A percentile compares a stretch with the other conserved stretches of the same genome.
phyloP scores from a whole-genome alignment of 1,284 basidiomycete species.

The Earliella scabrosa region DNA sequence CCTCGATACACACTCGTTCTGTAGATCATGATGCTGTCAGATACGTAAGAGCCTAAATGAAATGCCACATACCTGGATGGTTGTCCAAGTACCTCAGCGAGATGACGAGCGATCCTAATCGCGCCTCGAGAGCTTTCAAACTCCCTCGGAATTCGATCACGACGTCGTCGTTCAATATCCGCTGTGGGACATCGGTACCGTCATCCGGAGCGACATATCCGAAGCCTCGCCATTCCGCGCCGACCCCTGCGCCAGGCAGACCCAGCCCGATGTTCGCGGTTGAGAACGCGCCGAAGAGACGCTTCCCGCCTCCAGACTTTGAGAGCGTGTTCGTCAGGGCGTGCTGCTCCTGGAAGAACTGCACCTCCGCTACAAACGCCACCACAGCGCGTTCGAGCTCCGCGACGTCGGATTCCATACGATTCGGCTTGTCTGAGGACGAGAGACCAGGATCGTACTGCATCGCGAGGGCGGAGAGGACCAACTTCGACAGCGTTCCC shows the following conservation, averaged over 20 bases:
- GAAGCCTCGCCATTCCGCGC: constrained; percentile 77
- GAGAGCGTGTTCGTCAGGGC: constrained; percentile 35
- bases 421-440: constrained; percentile 64
- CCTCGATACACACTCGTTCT: constrained; percentile 32
- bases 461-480: constrained; percentile 77
- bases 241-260: constrained; percentile 73
- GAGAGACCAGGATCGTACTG: constrained; percentile 73
- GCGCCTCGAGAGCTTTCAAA: constrained; percentile 50
- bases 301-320: constrained; percentile 45
- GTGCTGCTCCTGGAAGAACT: constrained; percentile 53
- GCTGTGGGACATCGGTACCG: constrained; percentile 51
- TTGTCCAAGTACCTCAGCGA: constrained; percentile 23
- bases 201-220: constrained; percentile 68
- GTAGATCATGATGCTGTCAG: constrained; percentile 6
- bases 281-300: constrained; percentile 67
- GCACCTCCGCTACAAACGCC: constrained; percentile 74
- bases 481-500: constrained; percentile 76
- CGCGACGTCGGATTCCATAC: constrained; percentile 77
- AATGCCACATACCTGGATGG: constrained; percentile 23
- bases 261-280: constrained; percentile 70
- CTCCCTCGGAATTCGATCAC: constrained; percentile 55
- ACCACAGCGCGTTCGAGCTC: constrained; percentile 78
- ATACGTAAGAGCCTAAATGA: not conserved
- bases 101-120: constrained; percentile 21
- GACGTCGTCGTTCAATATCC: constrained; percentile 52